Base-by-base conservation (phyloP, 2,329 filamentous ascomycete species). In the Nigrospora oryzae region DNA sequence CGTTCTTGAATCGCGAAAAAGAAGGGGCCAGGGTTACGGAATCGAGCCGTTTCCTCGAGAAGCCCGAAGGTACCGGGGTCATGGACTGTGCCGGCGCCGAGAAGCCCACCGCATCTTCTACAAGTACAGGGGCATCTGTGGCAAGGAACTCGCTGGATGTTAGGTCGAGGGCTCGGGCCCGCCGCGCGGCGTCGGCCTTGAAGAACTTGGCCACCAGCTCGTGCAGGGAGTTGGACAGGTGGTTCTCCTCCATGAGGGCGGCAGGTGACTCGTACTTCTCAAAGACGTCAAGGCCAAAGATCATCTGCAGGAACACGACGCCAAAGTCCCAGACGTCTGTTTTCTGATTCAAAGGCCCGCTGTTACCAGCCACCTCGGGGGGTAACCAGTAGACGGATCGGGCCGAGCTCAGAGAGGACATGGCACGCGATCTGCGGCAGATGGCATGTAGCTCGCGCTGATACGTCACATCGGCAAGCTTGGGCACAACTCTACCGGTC, bases 241-340 rank as follows among this genome's bases (percentile, higher is more conserved):
- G 75, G 32, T 90, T 66, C 1, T 81, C 80, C 12, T 84, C 81
- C 59, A 88, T 82, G 42, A 95, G 66, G 36, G 81, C 79, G 46
- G 77, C 79, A 1, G 91, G 90, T 1, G 89, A 94, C 14, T 83
- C 82, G 62, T 93, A 91, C 47, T 83, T 85, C 47, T 84, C 75
- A 15, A 85, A 72, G 7, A 89, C 78, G 52, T 89, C 81, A 32
- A 89, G 72, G 2, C 93, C 93, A 61, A 96, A 91, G 4, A 93
- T 77, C 89, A 97, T 96, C 61, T 98, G 91, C 35, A 95, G 65
- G 54, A 96, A 86, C 5, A 96, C 78, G 30, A 96, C 80, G 5
- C 93, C 93, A 56, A 98, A 81, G 53, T 96, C 87, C 93, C 93
- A 98, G 10, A 97, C 79, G 61, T 97, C 93, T 0, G 89, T 88